phyloP scores from a whole-genome alignment of 2,329 filamentous ascomycete genomes.

The Colletotrichum sp. region DNA sequence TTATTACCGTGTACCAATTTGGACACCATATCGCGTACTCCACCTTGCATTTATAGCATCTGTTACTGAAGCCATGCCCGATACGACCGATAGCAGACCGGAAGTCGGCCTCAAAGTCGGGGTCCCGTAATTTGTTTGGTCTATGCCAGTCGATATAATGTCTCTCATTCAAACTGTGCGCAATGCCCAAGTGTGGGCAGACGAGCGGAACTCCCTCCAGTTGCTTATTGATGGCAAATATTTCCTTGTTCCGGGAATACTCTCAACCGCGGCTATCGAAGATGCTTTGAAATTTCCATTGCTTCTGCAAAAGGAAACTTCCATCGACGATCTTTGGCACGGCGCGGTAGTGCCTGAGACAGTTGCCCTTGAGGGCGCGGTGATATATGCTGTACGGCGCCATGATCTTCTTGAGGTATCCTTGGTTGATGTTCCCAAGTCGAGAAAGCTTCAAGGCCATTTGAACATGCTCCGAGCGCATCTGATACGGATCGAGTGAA shows the following conservation, averaged over 20 bases:
- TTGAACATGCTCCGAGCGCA: neutral
- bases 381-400: neutral
- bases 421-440: neutral
- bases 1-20: accelerated
- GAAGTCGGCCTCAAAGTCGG: neutral
- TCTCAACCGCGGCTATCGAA: neutral
- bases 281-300: neutral
- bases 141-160: neutral
- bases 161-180: neutral
- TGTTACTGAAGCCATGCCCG: neutral
- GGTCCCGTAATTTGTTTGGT: accelerated
- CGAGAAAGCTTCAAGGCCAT: neutral
- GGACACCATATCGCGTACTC: neutral
- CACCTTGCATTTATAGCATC: neutral
- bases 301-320: neutral
- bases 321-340: neutral
- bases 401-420: neutral
- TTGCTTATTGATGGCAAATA: neutral
- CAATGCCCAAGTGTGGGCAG: neutral
- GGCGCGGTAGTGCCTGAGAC: neutral
- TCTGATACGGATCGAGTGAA: neutral
- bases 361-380: neutral
- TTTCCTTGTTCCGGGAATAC: neutral
- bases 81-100: neutral
- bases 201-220: neutral